These are phyloP conservation scores for Trichoderma virens DNA, from an alignment of 495 filamentous ascomycete species.

Conservation along the genomic window DNA sequence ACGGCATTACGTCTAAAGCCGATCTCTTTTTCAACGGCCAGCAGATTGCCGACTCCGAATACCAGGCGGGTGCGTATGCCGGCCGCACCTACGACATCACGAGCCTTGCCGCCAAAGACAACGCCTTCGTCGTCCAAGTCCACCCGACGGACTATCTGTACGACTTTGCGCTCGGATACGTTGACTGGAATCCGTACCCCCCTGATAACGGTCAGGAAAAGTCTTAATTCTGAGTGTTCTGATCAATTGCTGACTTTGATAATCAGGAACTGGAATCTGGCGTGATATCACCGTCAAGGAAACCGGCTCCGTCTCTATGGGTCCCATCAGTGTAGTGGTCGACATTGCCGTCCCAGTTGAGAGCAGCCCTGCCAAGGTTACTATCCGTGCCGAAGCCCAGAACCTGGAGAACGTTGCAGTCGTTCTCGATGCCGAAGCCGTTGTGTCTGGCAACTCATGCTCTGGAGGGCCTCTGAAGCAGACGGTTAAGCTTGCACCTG, in stretches of 20 bases:
- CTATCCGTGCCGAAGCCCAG: conserved; percentile 37
- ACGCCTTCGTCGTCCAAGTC: conserved; percentile 45
- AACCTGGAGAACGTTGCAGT: conserved; percentile 39
- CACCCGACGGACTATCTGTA: conserved; percentile 52
- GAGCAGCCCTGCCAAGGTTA: conserved; percentile 30
- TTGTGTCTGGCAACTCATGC: conserved; percentile 24
- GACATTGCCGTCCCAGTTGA: conserved; percentile 26
- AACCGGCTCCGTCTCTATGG: conserved; percentile 47
- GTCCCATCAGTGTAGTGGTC: conserved; percentile 40
- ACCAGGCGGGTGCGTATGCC: conserved; percentile 50
- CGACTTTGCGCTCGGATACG: conserved; percentile 53
- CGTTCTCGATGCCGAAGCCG: conserved; percentile 30
- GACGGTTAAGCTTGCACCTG: conserved; percentile 29
- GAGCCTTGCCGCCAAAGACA: conserved; percentile 25
- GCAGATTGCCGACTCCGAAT: conserved; percentile 36
- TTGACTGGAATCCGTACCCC: conserved; percentile 61
- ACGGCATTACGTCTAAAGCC: conserved; percentile 54
- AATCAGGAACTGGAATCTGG: conserved; percentile 60
- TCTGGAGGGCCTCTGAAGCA: conserved; percentile 16
- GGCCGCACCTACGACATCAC: conserved; percentile 51
- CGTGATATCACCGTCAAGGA: conserved; percentile 51
- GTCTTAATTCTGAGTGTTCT: too few relatives aligned
- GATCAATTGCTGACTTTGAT: too few relatives aligned
- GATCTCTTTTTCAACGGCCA: conserved; percentile 56
- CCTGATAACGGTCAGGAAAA: conserved; percentile 48